Evolutionary conservation across 305 asterid genomes (phyloP).

Genomic region (Salvia sclarea): DNA sequence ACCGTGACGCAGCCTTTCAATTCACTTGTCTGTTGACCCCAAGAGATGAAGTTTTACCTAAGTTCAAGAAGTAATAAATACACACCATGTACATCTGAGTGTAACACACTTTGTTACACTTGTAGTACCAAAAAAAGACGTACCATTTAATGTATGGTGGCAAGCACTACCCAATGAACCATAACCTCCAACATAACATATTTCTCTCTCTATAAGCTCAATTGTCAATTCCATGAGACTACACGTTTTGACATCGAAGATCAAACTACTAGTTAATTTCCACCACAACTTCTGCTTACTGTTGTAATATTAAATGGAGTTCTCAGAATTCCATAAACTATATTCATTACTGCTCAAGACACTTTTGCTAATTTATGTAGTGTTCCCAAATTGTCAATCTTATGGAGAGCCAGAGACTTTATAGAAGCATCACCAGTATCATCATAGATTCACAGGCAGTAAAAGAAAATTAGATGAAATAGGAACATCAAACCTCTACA

Average conservation of each 20-base stretch:
- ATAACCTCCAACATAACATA: not conserved
- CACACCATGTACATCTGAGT: not conserved
- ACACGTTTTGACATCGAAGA: not conserved
- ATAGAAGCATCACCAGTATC: not conserved
- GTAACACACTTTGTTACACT: not conserved
- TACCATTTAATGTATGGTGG: not conserved
- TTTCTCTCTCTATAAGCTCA: not conserved
- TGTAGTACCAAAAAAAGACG: not conserved
- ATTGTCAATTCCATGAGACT: not conserved
- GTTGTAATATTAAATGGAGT: not conserved
- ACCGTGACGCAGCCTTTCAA: no score
- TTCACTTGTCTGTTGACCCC: not conserved
- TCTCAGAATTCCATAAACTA: conserved; percentile 6
- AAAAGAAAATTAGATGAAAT: conserved; percentile 22
- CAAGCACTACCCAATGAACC: not conserved
- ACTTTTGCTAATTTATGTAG: not conserved
- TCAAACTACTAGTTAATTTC: not conserved
- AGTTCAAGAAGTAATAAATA: not conserved
- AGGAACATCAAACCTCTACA: conserved; percentile 33
- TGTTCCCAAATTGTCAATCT: not conserved
- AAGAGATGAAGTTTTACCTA: not conserved
- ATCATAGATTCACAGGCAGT: not conserved
- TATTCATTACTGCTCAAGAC: not conserved
- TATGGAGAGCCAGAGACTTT: not conserved
- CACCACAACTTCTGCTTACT: not conserved